Base-by-base conservation (phyloP, 345 rosid species). In the Corymbia maculata region DNA sequence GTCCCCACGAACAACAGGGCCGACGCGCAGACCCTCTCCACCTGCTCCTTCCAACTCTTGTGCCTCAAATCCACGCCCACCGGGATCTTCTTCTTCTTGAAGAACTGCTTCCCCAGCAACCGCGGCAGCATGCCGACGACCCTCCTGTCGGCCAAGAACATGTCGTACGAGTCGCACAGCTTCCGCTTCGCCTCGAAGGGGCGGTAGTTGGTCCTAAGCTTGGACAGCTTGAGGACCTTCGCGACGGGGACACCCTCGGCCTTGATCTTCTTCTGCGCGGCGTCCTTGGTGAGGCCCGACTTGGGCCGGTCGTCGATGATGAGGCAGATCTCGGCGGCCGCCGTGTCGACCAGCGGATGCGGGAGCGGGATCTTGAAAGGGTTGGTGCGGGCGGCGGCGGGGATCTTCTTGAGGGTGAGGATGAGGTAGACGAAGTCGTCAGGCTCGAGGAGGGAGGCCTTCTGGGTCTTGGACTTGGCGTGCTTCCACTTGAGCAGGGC, bases 1-100 rank as follows among this genome's bases (percentile, higher is more conserved):
- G 59, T 52, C 57, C 87, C 87, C 68, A 85, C 64, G 64, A 85
- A 85, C 87, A 85, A 85, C 87, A 85, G 28, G 49, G 64, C 68
- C 45, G 64, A 52, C 12, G 47, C 9, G 87, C 42, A 52, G 64
- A 79, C 88, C 79, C 89, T 89, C 86, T 87, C 91, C 32, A 89
- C 85, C 91, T 89, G 91, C 88, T 89, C 91, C 86, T 89, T 89
- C 91, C 91, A 89, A 16, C 86, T 86, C 86, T 79, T 79, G 70
- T 89, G 91, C 51, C 51, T 89, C 91, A 89, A 79, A 51, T 89
- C 88, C 30, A 89, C 88, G 49, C 88, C 88, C 26, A 89, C 52
- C 22, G 91, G 91, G 42, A 87, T 85, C 88, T 88, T 89, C 89
- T 82, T 89, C 91, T 89, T 88, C 88, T 86, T 89, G 50, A 85